A percentile compares a stretch with the other conserved stretches of the same genome.
These are phyloP conservation scores for Wallacemonas rigidus DNA, from an alignment of 208 protist species.

Conservation along the genomic window DNA sequence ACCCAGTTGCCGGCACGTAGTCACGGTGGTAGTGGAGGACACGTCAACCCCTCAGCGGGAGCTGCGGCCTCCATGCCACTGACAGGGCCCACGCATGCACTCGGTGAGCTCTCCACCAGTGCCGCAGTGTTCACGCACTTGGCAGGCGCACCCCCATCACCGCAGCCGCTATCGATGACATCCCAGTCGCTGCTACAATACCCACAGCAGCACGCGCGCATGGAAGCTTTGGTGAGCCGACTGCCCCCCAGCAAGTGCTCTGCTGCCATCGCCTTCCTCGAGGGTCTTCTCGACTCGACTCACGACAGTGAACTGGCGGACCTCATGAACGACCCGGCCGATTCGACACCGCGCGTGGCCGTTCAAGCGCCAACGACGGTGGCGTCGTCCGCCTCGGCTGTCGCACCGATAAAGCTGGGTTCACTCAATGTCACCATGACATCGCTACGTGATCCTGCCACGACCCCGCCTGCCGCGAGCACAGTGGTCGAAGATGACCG, in stretches of 20 bases:
- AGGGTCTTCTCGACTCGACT: constrained; percentile 47
- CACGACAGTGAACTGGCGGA: constrained; percentile 7
- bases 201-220: constrained; percentile 23
- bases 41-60: not conserved
- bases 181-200: not conserved
- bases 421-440: too few relatives aligned
- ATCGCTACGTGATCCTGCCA: too few relatives aligned
- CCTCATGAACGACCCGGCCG: constrained; percentile 13
- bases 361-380: too few relatives aligned
- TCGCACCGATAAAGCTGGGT: too few relatives aligned
- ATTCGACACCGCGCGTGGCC: not conserved
- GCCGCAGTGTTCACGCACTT: too few relatives aligned
- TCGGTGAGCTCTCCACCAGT: too few relatives aligned
- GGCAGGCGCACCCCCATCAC: not conserved
- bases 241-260: constrained; percentile 55
- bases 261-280: constrained; percentile 60
- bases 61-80: not conserved
- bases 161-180: not conserved
- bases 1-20: not conserved
- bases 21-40: not conserved
- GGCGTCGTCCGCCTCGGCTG: too few relatives aligned
- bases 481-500: not conserved
- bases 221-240: constrained; percentile 43
- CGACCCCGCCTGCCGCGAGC: too few relatives aligned
- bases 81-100: too few relatives aligned